Evolutionary conservation across 129 eudicot genomes (phyloP).

Genomic region (Artemisia tridentata): DNA sequence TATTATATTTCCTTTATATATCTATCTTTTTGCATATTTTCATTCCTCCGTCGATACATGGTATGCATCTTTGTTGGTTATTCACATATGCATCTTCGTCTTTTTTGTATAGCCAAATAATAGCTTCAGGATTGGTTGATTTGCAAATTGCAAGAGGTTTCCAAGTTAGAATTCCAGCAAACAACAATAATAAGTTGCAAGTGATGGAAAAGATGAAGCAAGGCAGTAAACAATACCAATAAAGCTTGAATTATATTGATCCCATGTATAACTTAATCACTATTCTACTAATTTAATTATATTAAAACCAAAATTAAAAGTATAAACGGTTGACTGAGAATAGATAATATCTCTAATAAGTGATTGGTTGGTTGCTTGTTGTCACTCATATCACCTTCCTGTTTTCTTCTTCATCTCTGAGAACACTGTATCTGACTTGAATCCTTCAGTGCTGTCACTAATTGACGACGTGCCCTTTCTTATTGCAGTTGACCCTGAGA

Average conservation of each 20-base stretch:
- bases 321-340: not conserved
- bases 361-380: constrained; percentile 1
- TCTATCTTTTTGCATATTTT: not conserved
- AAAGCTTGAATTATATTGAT: not conserved
- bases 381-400: constrained; percentile 22
- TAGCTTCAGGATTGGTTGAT: not conserved
- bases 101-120: too few species aligned
- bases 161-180: not conserved
- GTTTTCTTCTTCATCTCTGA: constrained; percentile 28
- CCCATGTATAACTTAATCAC: not conserved
- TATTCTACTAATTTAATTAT: constrained; percentile 4
- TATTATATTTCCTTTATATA: not conserved
- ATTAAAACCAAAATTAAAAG: not conserved
- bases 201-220: too few species aligned
- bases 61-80: not conserved
- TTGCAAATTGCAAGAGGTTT: not conserved
- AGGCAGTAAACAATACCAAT: too few species aligned
- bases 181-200: not conserved
- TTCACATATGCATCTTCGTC: not conserved
- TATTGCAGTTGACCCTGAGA: constrained; percentile 20
- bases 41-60: not conserved
- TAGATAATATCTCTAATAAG: not conserved
- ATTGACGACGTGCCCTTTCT: constrained; percentile 17
- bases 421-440: constrained; percentile 35
- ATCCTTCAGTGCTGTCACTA: constrained; percentile 20